phyloP scores from a whole-genome alignment of 495 filamentous ascomycete genomes.

The Jackrogersella minutella region DNA sequence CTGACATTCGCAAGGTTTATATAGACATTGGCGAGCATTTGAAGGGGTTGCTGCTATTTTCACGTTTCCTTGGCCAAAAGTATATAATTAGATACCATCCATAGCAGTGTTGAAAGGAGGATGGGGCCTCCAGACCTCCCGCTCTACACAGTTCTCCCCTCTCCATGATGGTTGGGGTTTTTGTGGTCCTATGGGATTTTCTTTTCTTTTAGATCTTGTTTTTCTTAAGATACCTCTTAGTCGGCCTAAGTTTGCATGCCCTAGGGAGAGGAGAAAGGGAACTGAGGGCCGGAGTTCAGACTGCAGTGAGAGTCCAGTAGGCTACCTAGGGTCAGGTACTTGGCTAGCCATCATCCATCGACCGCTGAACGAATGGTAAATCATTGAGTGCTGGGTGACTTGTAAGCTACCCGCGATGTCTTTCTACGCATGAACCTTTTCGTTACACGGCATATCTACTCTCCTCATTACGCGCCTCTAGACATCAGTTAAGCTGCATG shows the following conservation, averaged over 20 bases:
- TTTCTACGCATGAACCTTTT: background rate
- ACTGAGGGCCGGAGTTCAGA: constrained; percentile 12
- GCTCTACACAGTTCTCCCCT: background rate
- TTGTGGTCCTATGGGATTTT: background rate
- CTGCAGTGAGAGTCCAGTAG: background rate
- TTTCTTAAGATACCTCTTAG: constrained; percentile 24
- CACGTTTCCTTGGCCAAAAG: background rate
- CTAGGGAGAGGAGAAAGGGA: background rate
- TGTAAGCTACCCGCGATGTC: background rate
- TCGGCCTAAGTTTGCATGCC: constrained; percentile 14
- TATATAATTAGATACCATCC: background rate
- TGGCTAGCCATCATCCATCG: background rate
- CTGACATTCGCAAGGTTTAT: background rate
- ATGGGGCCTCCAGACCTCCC: background rate
- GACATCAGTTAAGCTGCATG: background rate
- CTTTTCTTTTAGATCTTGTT: background rate
- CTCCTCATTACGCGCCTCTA: background rate
- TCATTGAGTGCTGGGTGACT: background rate
- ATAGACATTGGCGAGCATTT: background rate
- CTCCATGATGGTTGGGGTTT: no score
- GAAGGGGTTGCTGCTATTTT: background rate
- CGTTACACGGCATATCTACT: background rate
- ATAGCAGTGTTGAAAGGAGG: background rate
- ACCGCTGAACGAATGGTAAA: constrained; percentile 14
- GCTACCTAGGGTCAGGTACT: background rate